These are phyloP conservation scores for Heliocybe sulcata DNA, from an alignment of 1,284 basidiomycete species.

Conservation along the genomic window DNA sequence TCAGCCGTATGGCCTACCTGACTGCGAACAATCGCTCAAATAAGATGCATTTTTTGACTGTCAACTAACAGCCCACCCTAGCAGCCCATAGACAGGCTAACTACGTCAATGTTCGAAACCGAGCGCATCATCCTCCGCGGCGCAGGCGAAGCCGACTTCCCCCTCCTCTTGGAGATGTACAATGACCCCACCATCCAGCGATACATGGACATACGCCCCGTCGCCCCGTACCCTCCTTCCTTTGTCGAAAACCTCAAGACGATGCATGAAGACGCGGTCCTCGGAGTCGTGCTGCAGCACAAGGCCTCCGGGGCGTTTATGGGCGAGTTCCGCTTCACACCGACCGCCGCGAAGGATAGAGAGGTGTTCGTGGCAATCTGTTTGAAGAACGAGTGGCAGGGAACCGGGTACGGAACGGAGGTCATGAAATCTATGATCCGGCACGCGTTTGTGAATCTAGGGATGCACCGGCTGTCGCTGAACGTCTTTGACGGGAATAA, in stretches of 20 bases:
- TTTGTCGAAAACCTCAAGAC: background rate
- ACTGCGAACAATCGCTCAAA: background rate
- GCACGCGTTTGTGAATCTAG: constrained; percentile 23
- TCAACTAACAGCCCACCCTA: background rate
- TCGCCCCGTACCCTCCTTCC: background rate
- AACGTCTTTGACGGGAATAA: constrained; percentile 21
- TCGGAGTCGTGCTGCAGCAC: background rate
- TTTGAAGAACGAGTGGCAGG: constrained; percentile 25
- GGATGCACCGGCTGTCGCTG: constrained; percentile 25
- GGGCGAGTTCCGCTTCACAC: too few relatives aligned
- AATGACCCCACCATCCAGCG: background rate
- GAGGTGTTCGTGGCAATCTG: too few relatives aligned
- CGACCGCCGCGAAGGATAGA: too few relatives aligned
- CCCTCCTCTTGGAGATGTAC: background rate
- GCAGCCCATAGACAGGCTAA: background rate
- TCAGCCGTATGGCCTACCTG: too few relatives aligned
- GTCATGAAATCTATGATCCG: constrained; percentile 23
- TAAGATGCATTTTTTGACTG: background rate
- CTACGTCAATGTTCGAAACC: constrained; percentile 1
- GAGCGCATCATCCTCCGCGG: background rate
- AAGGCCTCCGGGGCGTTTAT: too few relatives aligned
- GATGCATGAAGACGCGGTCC: background rate
- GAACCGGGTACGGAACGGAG: constrained; percentile 27
- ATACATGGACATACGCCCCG: background rate
- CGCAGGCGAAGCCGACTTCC: background rate